Base-by-base conservation (phyloP, 805 yeast genomes). In the Yarrowia phangngaensis region DNA sequence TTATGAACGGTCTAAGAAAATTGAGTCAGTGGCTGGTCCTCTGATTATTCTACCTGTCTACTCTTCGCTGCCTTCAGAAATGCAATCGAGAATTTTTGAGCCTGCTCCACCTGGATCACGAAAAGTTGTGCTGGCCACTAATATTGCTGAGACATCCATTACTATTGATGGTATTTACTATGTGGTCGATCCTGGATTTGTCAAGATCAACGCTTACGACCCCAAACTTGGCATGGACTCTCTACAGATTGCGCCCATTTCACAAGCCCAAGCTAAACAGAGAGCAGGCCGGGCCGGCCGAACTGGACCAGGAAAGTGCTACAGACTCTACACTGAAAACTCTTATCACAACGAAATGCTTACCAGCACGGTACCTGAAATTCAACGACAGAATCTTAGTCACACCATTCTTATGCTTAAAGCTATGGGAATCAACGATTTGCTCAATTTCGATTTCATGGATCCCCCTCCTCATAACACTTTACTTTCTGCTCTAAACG, bases 231-330 rank as follows among this genome's bases (percentile, higher is more conserved):
- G 97, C 12, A 89, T 90, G 79, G 95, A 88, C 52, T 81, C 89
- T 24, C 71, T 92, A 52, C 78, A 82, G 36, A 88, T 92, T 4
- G 78, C 82, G 12, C 94, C 96, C 0, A 87, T 95, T 54, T 89
- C 97, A 0, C 80, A 81, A 59, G 98, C 98, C 0, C 88, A 95
- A 32, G 97, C 96, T 0, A 89, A 87, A 59, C 98, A 92, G 67
- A 73, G 98, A 60, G 89, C 96, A 1, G 98, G 98, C 62, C 79
- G 98, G 70, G 98, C 97, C 5, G 98, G 98, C 31, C 81, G 98
- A 70, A 88, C 95, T 6, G 89, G 95, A 1, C 96, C 97, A 0
- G 98, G 98, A 13, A 85, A 86, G 61, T 92, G 97, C 65, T 92
- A 83, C 60, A 64, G 99, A 28, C 68, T 92, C 16, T 92, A 79